Percentiles rank a stretch among this genome's conserved stretches.
Conservation (phyloP, 169 alveolate species). For the Cryptosporidium sp. region DNA sequence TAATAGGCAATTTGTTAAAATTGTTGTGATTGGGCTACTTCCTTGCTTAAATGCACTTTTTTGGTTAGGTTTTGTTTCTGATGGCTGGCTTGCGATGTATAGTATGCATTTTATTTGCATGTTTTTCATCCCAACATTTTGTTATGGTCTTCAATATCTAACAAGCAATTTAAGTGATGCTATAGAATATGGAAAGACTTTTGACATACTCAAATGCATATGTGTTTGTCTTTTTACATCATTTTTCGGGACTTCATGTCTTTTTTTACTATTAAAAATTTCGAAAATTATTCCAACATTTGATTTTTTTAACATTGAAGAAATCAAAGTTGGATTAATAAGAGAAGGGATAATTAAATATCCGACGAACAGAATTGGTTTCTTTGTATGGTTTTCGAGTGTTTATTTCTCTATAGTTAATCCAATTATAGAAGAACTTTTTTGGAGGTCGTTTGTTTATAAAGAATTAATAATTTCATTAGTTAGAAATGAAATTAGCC, state of each 20-base stretch:
- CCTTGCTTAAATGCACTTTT: conserved; percentile 35
- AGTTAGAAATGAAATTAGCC: not conserved
- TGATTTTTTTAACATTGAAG: not conserved
- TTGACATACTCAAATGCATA: not conserved
- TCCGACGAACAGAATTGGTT: not conserved
- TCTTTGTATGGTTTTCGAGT: conserved; percentile 10
- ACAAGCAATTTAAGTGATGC: not conserved
- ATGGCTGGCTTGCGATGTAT: conserved; percentile 68
- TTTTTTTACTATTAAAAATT: not conserved
- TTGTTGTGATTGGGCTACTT: conserved; percentile 15
- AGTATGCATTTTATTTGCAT: conserved; percentile 60
- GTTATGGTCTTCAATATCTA: not conserved
- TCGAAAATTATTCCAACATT: not conserved
- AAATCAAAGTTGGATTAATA: not conserved
- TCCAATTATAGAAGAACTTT: conserved; percentile 58
- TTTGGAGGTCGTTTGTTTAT: conserved; percentile 53
- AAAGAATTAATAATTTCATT: conserved; percentile 10
- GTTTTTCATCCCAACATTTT: conserved; percentile 22
- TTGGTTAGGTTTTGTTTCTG: conserved; percentile 29
- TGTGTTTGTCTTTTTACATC: not conserved
- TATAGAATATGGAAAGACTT: not conserved
- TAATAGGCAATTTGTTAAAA: not conserved
- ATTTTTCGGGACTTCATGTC: not conserved
- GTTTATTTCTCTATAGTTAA: conserved; percentile 34
- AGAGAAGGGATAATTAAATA: conserved; percentile 7